These are phyloP conservation scores for Cucurbita pepo DNA, from an alignment of 306 rosid genomes.

Conservation along the genomic window DNA sequence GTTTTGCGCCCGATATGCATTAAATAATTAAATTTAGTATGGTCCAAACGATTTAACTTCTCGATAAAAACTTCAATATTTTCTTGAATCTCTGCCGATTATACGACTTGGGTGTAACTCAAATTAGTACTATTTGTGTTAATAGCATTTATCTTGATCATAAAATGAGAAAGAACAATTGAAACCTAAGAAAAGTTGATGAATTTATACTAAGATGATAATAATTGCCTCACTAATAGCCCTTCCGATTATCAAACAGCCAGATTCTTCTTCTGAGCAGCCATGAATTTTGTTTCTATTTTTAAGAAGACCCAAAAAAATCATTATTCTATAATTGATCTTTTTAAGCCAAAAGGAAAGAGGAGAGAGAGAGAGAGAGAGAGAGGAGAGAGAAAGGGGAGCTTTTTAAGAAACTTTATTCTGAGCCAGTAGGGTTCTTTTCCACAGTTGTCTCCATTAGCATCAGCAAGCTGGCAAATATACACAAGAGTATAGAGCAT, in stretches of 20 bases:
- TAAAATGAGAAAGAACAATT: background rate
- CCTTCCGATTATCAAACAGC: background rate
- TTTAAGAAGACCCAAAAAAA: background rate
- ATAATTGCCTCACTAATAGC: background rate
- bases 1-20: background rate
- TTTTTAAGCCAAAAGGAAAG: background rate
- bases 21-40: background rate
- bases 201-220: background rate
- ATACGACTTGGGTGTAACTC: background rate
- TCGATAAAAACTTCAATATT: background rate
- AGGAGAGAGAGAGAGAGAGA: conserved; percentile 4
- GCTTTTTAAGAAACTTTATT: conserved; percentile 10
- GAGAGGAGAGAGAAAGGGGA: conserved; percentile 3
- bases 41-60: background rate
- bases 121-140: background rate
- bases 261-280: background rate
- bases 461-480: conserved; percentile 16
- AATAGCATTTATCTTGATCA: background rate
- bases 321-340: background rate
- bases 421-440: conserved; percentile 7
- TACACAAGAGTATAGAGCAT: background rate
- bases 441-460: conserved; percentile 29
- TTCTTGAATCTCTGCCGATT: background rate
- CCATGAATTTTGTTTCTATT: background rate
- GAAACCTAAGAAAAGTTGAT: background rate